phyloP scores from a whole-genome alignment of 177 flowering plant species.

The Vitis hybrid region DNA sequence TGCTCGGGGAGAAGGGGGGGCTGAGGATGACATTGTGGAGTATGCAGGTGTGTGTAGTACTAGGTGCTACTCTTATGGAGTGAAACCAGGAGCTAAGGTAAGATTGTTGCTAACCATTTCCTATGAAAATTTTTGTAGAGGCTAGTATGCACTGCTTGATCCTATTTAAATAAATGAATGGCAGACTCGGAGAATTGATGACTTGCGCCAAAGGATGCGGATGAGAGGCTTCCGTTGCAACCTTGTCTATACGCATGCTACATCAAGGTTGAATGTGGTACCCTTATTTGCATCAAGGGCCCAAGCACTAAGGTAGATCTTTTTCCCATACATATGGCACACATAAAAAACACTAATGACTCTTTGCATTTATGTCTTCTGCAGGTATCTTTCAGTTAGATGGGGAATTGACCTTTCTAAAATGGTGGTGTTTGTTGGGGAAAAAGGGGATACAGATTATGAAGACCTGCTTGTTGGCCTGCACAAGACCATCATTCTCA shows the following conservation, averaged over 20 bases:
- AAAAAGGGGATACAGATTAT: constrained; percentile 63
- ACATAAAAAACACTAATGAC: neutral
- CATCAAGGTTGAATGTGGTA: constrained; percentile 62
- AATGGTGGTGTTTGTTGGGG: constrained; percentile 62
- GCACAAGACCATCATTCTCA: constrained; percentile 62
- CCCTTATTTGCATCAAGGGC: constrained; percentile 77
- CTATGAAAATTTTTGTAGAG: neutral
- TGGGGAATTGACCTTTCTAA: constrained; percentile 76
- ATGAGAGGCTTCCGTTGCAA: constrained; percentile 86
- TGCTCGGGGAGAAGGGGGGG: constrained; percentile 42
- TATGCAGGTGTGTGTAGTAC: constrained; percentile 36
- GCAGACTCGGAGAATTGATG: constrained; percentile 55
- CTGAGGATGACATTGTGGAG: constrained; percentile 47
- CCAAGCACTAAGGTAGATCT: constrained; percentile 65
- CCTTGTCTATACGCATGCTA: constrained; percentile 54
- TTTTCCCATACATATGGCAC: neutral
- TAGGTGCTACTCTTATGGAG: constrained; percentile 49
- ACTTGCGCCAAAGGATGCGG: constrained; percentile 61
- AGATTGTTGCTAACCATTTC: constrained; percentile 1
- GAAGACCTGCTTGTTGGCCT: constrained; percentile 60
- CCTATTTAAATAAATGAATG: neutral
- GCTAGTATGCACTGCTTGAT: too few relatives aligned
- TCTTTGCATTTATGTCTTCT: constrained; percentile 8
- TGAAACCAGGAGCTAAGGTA: constrained; percentile 71
- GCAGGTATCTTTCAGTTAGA: constrained; percentile 66